Evolutionary conservation across 2,329 filamentous ascomycete genomes (phyloP).

Genomic region (Volutella citrinella): DNA sequence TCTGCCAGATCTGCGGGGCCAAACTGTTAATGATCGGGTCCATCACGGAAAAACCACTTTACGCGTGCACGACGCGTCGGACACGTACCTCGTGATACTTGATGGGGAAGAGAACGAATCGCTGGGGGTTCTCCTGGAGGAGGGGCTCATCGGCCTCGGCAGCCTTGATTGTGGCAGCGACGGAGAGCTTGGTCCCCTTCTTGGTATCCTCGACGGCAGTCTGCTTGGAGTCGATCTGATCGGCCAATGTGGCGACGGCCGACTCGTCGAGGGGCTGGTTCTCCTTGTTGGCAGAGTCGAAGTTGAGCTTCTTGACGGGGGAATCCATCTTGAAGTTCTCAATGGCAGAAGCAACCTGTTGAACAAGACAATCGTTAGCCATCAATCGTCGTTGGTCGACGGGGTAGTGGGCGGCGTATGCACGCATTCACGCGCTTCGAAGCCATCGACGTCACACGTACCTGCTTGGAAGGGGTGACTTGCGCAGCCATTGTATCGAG

Average conservation of each 20-base stretch:
- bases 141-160: constrained; percentile 84
- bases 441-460: constrained; percentile 41
- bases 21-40: too few relatives aligned
- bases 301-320: constrained; percentile 85
- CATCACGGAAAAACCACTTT: too few relatives aligned
- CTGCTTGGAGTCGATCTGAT: constrained; percentile 59
- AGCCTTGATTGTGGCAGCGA: constrained; percentile 55
- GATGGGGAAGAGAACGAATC: constrained; percentile 97
- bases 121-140: constrained; percentile 89
- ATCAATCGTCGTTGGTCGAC: constrained; percentile 13
- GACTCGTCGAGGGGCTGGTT: constrained; percentile 59
- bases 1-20: constrained; percentile 97
- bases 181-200: constrained; percentile 34
- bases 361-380: constrained; percentile 30
- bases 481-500: constrained; percentile 67
- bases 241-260: constrained; percentile 48
- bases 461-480: constrained; percentile 61
- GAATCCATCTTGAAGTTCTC: constrained; percentile 91
- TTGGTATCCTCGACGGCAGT: constrained; percentile 50
- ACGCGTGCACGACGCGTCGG: constrained; percentile 62
- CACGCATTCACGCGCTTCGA: constrained; percentile 4
- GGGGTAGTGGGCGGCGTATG: neutral
- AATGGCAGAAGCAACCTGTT: constrained; percentile 80
- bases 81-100: constrained; percentile 98
- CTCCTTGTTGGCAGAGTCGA: constrained; percentile 75